phyloP scores from a whole-genome alignment of 805 yeast genomes.

The Blastobotrys mokoenaii region DNA sequence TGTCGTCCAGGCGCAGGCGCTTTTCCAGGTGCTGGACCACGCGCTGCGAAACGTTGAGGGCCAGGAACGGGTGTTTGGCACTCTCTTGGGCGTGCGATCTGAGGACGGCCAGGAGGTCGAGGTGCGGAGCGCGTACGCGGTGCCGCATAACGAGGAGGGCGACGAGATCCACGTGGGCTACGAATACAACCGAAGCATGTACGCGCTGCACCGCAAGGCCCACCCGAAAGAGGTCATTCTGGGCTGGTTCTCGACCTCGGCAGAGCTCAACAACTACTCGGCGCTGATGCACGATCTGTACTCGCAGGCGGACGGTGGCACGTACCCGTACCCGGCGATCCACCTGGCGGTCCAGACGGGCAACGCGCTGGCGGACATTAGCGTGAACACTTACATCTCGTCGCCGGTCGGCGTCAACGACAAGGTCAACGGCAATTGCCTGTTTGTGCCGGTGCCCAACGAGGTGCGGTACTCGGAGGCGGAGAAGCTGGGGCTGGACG shows the following conservation, averaged over 20 bases:
- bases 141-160: constrained; percentile 68
- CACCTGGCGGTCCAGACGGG: constrained; percentile 64
- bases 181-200: constrained; percentile 62
- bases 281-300: constrained; percentile 77
- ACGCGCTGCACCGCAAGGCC: constrained; percentile 63
- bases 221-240: constrained; percentile 70
- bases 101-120: constrained; percentile 76
- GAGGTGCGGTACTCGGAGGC: constrained; percentile 46
- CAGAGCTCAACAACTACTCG: constrained; percentile 58
- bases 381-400: constrained; percentile 61
- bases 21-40: constrained; percentile 69
- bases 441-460: constrained; percentile 72
- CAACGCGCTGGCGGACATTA: constrained; percentile 37
- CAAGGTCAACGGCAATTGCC: constrained; percentile 36
- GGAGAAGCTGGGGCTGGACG: constrained; percentile 36
- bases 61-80: constrained; percentile 62
- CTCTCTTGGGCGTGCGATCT: constrained; percentile 70
- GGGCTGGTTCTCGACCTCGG: constrained; percentile 69
- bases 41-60: constrained; percentile 49
- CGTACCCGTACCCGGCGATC: constrained; percentile 68
- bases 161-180: constrained; percentile 74
- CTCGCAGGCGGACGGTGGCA: constrained; percentile 53
- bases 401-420: constrained; percentile 58
- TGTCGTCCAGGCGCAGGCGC: constrained; percentile 39
- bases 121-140: constrained; percentile 67